Evolutionary conservation across 139 green algal species (phyloP), one percentile per base, ranked within the genome.

Genomic region (Spirogloea muscicola): DNA sequence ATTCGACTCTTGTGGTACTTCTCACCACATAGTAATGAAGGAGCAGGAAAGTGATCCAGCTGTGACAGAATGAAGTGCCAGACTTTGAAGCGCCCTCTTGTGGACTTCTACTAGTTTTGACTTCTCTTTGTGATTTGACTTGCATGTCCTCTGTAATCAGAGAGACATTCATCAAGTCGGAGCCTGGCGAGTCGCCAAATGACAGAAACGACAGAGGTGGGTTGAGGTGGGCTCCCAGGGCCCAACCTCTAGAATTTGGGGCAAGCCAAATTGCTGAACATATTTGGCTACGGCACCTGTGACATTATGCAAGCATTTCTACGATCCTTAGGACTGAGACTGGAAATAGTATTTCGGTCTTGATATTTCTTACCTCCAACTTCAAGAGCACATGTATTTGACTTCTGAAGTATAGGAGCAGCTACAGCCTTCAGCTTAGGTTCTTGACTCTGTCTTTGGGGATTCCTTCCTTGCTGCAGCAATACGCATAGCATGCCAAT

Each of bases 191-290:
- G 84, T 87, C 68, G 1, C 86, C 90, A 37, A 98, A 98, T 74
- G 94, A 98, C 86, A 82, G 93, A n/a, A 98, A 98, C 79, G 94
- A 98, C 85, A 81, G 93, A 80, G 75, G 75, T 82, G 5, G 55
- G 63, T 7, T 43, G 31, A 65, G 18, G 13, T 55, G 21, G 46
- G 46, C 21, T 55, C 21, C n/a, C n/a, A n/a, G n/a, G n/a, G n/a
- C n/a, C n/a, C n/a, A n/a, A n/a, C 7, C 57, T n/a, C 7, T 60
- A 25, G 5, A 7, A 25, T 25, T n/a, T n/a, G 43, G 13, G 10
- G 51, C 5, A 60, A 18, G 31, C n/a, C 5, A 25, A 60, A 60
- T 60, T n/a, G 13, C 51, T 18, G 51, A 38, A 38, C 9, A 25
- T 59, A 37, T 34, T 16, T 29, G 5, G 7, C 49, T 1, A 21